Base-by-base conservation (phyloP, 192 early-diverging fungal species). In the Coemansia sp. region DNA sequence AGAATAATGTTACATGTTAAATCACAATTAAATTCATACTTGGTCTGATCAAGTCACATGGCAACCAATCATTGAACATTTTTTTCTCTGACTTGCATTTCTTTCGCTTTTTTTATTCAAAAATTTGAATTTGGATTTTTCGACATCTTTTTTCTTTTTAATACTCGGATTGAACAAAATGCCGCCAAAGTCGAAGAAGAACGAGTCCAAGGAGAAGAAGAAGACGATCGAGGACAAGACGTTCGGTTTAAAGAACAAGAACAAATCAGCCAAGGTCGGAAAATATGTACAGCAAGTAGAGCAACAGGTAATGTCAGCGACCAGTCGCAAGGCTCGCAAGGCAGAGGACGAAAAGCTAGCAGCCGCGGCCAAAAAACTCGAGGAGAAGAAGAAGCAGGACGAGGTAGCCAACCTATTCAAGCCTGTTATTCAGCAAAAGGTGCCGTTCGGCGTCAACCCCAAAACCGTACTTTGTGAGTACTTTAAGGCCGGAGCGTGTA, bases 201-300 rank as follows among this genome's bases (percentile, higher is more conserved):
- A 80, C n/a, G 83, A 84, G 20, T 69, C 85, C 45, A 89, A 85
- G 68, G 85, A 84, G 29, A 93, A 93, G 82, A 87, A 89, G 65
- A 93, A 97, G 86, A 69, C 82, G 38, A 88, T 92, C 62, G 96
- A 96, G 71, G 96, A 98, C 84, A 95, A 96, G 87, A 98, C 95
- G 47, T 98, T 99, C 84, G 95, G 98, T 44, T 85, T 99, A 49
- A 99, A 99, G 74, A 98, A 98, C 86, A 98, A 98, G 81, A 98
- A 98, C 84, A 95, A 94, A 66, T 96, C 94, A 29, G 86, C 86
- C 61, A 99, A 99, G 82, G 94, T 96, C 27, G 75, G 79, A 3
- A 86, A 92, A 60, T 97, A 93, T 88, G 94, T 99, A 52, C 85
- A 96, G 76, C 91, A 95, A 72, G 94, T 98, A 22, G 83, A 95